Evolutionary conservation across 2,329 filamentous ascomycete species (phyloP), one percentile per base, ranked within the genome.

Genomic region (Camillea tinctor): DNA sequence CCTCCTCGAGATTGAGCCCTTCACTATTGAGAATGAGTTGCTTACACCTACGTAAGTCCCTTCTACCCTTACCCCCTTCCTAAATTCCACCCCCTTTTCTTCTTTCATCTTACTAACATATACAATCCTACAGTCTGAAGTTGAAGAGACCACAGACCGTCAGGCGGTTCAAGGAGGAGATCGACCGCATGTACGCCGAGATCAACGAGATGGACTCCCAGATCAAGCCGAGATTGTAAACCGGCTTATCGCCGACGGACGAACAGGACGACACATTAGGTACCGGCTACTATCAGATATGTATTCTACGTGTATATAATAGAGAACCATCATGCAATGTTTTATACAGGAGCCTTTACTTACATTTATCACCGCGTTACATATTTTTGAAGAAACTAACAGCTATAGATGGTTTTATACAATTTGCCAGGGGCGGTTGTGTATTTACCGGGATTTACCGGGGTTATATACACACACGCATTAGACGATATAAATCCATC

Each of bases 1-100:
- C 59, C 77, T 89, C 64, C 77, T 99, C 67, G 88, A 90, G 69
- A 69, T 97, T 15, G 95, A 99, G 61, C 95, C 95, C 1, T 98
- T 99, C 70, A 91, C 88, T 1, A 88, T 98, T 65, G 93, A 97
- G 55, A 99, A 99, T 73, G 91, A 96, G 76, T 81, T 97, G 54
- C 78, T 93, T 72, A 95, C 91, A 20, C 91, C 92, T 21, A 96
- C 92, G 91, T 94, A 84, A 87, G 90, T 70, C 48, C 9, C 21
- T 49, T 21, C 20, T 6, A 49, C 9, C 66, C 19, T 56, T 23
- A 40, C 22, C 17, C 40, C 19, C 13, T 15, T 50, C 40, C 17
- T 24, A 17, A 22, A 50, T 57, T 22, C 23, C 55, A 54, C 53
- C 4, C 17, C 19, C 13, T 55, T 40, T 52, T 44, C 36, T 15